A percentile compares a stretch with the other conserved stretches of the same genome.
phyloP scores from a whole-genome alignment of 192 early-diverging fungal genomes.

The Blastocladiella britannica region DNA sequence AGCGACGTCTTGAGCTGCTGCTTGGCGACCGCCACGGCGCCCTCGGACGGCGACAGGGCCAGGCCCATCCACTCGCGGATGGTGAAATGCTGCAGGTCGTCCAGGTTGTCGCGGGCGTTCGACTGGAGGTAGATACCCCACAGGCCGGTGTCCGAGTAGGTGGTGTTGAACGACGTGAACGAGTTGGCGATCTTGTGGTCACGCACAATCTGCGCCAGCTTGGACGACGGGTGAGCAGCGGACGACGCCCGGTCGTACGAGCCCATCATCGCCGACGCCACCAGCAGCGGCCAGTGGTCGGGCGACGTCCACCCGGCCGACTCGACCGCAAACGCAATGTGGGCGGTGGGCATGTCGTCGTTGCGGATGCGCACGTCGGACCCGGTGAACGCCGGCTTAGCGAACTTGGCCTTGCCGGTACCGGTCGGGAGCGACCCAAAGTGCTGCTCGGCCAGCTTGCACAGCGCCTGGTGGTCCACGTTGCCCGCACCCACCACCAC shows the following conservation, averaged over 20 bases:
- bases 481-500: constrained; percentile 83
- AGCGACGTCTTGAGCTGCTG: constrained; percentile 93
- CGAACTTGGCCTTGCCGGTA: constrained; percentile 15
- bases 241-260: constrained; percentile 92
- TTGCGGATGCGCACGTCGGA: constrained; percentile 76
- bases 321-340: constrained; percentile 95
- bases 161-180: constrained; percentile 99
- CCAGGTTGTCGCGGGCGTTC: constrained; percentile 58
- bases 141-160: constrained; percentile 91
- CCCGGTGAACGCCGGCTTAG: constrained; percentile 63
- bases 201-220: constrained; percentile 61
- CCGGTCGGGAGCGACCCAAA: constrained; percentile 58
- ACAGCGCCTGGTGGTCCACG: constrained; percentile 80
- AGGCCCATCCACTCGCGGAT: constrained; percentile 87
- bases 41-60: constrained; percentile 57
- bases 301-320: constrained; percentile 85
- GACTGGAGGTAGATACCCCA: constrained; percentile 88
- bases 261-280: constrained; percentile 86
- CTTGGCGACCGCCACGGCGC: constrained; percentile 91
- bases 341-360: constrained; percentile 71
- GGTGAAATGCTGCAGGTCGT: constrained; percentile 71
- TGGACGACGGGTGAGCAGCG: constrained; percentile 62
- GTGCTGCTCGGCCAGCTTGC: constrained; percentile 78
- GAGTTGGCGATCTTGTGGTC: constrained; percentile 81
- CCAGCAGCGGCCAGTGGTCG: constrained; percentile 88